Conservation (phyloP, 306 rosid genomes). For the Dicorynia guianensis region DNA sequence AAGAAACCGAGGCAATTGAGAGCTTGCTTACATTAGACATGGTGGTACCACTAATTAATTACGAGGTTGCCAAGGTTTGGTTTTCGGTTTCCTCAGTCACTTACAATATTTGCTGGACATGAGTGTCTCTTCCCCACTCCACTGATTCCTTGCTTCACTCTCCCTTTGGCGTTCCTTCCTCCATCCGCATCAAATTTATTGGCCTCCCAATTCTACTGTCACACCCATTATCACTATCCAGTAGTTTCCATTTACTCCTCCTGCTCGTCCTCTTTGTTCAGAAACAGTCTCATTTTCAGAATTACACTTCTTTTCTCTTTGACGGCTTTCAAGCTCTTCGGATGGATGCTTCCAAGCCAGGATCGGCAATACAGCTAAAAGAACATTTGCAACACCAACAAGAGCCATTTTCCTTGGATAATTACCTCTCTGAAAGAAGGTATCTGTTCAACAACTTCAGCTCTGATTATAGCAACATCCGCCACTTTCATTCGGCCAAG, state of each 20-base stretch:
- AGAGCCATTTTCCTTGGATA: slow-evolving; percentile 50
- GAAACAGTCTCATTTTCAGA: slow-evolving; percentile 19
- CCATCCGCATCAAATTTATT: slow-evolving; percentile 16
- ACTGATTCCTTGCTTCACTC: slow-evolving; percentile 35
- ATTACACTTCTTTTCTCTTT: slow-evolving; percentile 1
- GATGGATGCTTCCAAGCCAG: slow-evolving; percentile 49
- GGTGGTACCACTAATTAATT: slow-evolving; percentile 41
- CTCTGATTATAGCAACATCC: slow-evolving; percentile 11
- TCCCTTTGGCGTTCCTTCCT: slow-evolving; percentile 33
- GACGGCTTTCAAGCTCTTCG: slow-evolving; percentile 6
- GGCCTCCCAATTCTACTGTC: background rate
- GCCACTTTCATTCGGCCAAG: slow-evolving; percentile 34
- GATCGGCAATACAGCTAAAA: slow-evolving; percentile 41
- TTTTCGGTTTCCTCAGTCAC: slow-evolving; percentile 46
- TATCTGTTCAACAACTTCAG: slow-evolving; percentile 44
- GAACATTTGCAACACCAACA: slow-evolving; percentile 52
- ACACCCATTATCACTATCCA: slow-evolving; percentile 6
- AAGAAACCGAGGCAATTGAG: slow-evolving; percentile 28
- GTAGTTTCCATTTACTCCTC: slow-evolving; percentile 13
- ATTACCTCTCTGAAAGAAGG: slow-evolving; percentile 50
- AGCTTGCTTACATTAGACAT: slow-evolving; percentile 33
- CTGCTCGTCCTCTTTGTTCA: slow-evolving; percentile 16
- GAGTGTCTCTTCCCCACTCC: slow-evolving; percentile 45
- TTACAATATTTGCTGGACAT: slow-evolving; percentile 33
- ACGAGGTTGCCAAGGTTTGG: slow-evolving; percentile 36